These are phyloP conservation scores for Paraconiothyrium sp. DNA, from an alignment of 2,329 filamentous ascomycete genomes.

Conservation along the genomic window DNA sequence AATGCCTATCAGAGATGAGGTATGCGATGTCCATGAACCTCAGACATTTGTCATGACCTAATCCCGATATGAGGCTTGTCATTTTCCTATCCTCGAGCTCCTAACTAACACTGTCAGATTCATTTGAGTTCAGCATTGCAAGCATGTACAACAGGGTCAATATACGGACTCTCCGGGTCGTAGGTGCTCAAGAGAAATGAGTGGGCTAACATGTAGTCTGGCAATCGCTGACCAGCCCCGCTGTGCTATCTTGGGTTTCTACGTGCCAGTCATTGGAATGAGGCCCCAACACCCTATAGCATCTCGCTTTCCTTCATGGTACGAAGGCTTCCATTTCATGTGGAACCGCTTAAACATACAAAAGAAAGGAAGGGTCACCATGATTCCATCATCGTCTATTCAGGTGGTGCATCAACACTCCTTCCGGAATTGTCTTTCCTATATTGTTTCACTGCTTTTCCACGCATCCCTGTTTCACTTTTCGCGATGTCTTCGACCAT, in stretches of 20 bases:
- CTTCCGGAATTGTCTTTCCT: not conserved
- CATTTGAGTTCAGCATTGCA: not conserved
- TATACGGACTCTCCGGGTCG: not conserved
- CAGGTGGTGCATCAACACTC: not conserved
- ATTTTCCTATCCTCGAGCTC: not conserved
- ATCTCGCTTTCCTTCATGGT: not conserved
- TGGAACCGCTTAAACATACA: not conserved
- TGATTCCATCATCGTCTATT: slow-evolving; percentile 12
- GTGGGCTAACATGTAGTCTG: not conserved
- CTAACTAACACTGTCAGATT: not conserved
- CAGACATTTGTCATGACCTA: not conserved
- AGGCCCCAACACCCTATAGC: not conserved
- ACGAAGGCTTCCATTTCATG: not conserved
- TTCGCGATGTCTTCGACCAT: slow-evolving; percentile 20
- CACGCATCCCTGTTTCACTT: not conserved
- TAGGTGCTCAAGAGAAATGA: not conserved
- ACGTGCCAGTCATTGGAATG: not conserved
- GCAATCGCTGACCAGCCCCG: not conserved
- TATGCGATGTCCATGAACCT: not conserved
- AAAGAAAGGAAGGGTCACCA: not conserved
- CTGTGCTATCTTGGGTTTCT: not conserved
- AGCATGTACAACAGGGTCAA: not conserved
- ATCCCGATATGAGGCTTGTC: no score
- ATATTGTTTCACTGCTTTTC: not conserved
- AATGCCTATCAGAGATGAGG: not conserved